phyloP scores from a whole-genome alignment of 495 filamentous ascomycete genomes.

The Copromyces sp. region DNA sequence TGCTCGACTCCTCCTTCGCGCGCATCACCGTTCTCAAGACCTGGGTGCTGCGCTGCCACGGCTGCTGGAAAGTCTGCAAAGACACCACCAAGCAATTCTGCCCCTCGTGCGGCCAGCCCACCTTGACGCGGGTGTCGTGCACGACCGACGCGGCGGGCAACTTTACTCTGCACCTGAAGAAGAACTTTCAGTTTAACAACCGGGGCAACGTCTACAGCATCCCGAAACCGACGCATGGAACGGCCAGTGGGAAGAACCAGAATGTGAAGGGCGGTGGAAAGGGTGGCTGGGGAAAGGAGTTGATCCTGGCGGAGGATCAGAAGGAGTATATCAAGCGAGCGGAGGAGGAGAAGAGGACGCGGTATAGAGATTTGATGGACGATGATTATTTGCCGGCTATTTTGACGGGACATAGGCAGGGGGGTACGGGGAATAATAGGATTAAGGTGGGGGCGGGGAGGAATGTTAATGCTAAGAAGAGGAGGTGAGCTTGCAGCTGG shows the following conservation, averaged over 20 bases:
- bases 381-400: slow-evolving; percentile 86
- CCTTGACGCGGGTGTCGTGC: slow-evolving; percentile 78
- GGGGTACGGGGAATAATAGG: slow-evolving; percentile 44
- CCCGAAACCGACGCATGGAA: slow-evolving; percentile 79
- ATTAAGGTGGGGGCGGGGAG: slow-evolving; percentile 76
- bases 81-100: slow-evolving; percentile 91
- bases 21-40: slow-evolving; percentile 72
- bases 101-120: slow-evolving; percentile 76
- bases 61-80: slow-evolving; percentile 77
- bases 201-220: slow-evolving; percentile 82
- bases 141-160: slow-evolving; percentile 68
- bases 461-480: slow-evolving; percentile 76
- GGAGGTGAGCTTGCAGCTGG: slow-evolving; percentile 12
- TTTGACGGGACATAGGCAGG: slow-evolving; percentile 62
- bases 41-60: slow-evolving; percentile 87
- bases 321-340: slow-evolving; percentile 73
- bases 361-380: slow-evolving; percentile 83
- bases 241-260: slow-evolving; percentile 60
- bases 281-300: slow-evolving; percentile 65
- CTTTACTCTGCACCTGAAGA: slow-evolving; percentile 83
- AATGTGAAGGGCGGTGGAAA: slow-evolving; percentile 65
- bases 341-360: slow-evolving; percentile 50
- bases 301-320: slow-evolving; percentile 91
- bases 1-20: slow-evolving; percentile 66
- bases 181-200: slow-evolving; percentile 93